phyloP scores from a whole-genome alignment of 225 moss, liverwort and hornwort species.

The Lunularia cruciata region DNA sequence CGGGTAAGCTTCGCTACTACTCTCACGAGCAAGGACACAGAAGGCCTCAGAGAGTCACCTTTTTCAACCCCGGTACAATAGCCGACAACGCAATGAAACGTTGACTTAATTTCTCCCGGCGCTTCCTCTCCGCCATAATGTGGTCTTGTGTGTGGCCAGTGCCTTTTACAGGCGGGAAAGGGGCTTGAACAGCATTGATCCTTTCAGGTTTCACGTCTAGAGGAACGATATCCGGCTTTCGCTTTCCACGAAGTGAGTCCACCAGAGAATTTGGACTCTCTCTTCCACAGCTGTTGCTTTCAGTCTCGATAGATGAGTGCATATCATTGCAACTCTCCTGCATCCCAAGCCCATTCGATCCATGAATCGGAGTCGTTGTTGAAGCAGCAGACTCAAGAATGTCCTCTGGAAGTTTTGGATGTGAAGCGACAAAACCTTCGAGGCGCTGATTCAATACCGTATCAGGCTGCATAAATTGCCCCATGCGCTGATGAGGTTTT shows the following conservation, averaged over 20 bases:
- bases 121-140: conserved; percentile 80
- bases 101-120: conserved; percentile 79
- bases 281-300: not conserved
- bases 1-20: not conserved
- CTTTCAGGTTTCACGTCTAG: conserved; percentile 18
- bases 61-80: conserved; percentile 76
- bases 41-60: conserved; percentile 30
- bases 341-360: conserved; percentile 39
- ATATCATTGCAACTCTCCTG: conserved; percentile 43
- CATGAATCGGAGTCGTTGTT: conserved; percentile 20
- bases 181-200: conserved; percentile 12
- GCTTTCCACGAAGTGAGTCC: conserved; percentile 47
- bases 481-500: conserved; percentile 12
- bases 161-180: conserved; percentile 34
- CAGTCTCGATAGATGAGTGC: conserved; percentile 42
- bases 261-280: conserved; percentile 44
- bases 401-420: conserved; percentile 36
- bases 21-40: not conserved
- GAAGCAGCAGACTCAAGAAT: conserved; percentile 27
- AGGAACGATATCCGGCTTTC: conserved; percentile 38
- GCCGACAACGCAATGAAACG: conserved; percentile 80
- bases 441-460: conserved; percentile 21
- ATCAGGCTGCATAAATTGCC: conserved; percentile 38
- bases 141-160: conserved; percentile 75
- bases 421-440: conserved; percentile 35